phyloP scores from a whole-genome alignment of 2,329 filamentous ascomycete species.

The Hirsutella thompsonii region DNA sequence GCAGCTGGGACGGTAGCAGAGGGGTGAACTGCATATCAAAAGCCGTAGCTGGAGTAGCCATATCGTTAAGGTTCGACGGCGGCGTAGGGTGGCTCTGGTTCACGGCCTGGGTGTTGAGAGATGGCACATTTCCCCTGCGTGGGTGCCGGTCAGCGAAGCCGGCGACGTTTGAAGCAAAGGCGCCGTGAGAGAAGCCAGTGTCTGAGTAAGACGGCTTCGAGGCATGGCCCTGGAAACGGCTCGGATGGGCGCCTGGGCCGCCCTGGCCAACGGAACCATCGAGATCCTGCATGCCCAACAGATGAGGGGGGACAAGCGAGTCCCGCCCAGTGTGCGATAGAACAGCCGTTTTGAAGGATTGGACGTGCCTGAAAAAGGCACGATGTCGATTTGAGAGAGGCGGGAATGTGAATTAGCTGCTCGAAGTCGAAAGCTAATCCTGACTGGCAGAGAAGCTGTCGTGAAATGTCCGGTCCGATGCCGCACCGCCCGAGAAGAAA shows the following conservation, averaged over 20 bases:
- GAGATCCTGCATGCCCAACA: conserved; percentile 86
- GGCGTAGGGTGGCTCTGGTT: conserved; percentile 22
- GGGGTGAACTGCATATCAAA: conserved; percentile 99
- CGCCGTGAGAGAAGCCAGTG: conserved; percentile 85
- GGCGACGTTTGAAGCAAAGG: conserved; percentile 75
- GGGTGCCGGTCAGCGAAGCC: conserved; percentile 81
- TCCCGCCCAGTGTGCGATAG: conserved; percentile 68
- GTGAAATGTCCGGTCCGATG: not conserved
- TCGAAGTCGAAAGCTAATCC: not conserved
- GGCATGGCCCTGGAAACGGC: conserved; percentile 54
- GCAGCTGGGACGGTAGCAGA: conserved; percentile 82
- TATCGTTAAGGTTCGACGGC: conserved; percentile 50
- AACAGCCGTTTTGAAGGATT: conserved; percentile 67
- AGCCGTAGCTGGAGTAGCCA: conserved; percentile 75
- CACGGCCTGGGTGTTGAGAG: conserved; percentile 76
- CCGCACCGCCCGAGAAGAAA: not conserved
- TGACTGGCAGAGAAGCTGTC: conserved; percentile 5
- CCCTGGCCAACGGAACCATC: conserved; percentile 43
- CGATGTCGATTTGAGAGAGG: conserved; percentile 13
- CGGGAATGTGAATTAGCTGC: not conserved
- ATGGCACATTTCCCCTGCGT: conserved; percentile 73
- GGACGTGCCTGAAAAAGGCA: conserved; percentile 42
- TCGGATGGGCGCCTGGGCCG: conserved; percentile 28
- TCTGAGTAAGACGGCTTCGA: conserved; percentile 75
- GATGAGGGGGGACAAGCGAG: conserved; percentile 74